A percentile compares a stretch with the other conserved stretches of the same genome.
phyloP scores from a whole-genome alignment of 495 filamentous ascomycete genomes.

The Neurospora sublineolata region DNA sequence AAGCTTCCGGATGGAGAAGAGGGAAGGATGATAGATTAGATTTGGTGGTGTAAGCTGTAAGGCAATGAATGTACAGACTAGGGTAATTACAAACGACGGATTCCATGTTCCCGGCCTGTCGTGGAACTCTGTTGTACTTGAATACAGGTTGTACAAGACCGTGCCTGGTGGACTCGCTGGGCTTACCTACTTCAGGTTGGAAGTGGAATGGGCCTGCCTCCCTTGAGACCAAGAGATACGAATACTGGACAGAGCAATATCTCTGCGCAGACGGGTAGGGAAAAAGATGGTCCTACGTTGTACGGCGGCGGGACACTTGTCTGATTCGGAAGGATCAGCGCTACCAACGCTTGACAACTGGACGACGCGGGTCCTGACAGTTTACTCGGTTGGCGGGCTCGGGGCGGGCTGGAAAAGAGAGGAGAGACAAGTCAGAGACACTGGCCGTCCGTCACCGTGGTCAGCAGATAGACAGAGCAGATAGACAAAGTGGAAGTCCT shows the following conservation, averaged over 20 bases:
- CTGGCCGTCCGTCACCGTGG: neutral
- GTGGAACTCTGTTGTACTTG: neutral
- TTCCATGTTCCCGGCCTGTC: neutral
- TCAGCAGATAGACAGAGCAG: neutral
- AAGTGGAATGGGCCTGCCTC: neutral
- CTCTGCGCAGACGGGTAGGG: neutral
- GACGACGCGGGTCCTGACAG: neutral
- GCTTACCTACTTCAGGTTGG: neutral
- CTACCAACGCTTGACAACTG: neutral
- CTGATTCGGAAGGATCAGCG: neutral
- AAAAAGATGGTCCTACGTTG: neutral
- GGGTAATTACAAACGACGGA: neutral
- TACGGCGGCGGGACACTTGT: neutral
- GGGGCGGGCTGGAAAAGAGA: neutral
- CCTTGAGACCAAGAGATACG: neutral
- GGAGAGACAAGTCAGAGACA: neutral
- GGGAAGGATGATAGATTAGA: neutral
- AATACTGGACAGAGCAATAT: neutral
- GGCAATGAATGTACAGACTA: neutral
- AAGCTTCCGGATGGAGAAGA: neutral
- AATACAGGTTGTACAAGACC: neutral
- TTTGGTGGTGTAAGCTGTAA: neutral
- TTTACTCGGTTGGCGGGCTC: neutral
- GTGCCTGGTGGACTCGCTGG: neutral
- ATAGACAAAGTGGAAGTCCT: neutral